Conservation (phyloP, 768 basidiomycete species). For the Hortiboletus campestris region DNA sequence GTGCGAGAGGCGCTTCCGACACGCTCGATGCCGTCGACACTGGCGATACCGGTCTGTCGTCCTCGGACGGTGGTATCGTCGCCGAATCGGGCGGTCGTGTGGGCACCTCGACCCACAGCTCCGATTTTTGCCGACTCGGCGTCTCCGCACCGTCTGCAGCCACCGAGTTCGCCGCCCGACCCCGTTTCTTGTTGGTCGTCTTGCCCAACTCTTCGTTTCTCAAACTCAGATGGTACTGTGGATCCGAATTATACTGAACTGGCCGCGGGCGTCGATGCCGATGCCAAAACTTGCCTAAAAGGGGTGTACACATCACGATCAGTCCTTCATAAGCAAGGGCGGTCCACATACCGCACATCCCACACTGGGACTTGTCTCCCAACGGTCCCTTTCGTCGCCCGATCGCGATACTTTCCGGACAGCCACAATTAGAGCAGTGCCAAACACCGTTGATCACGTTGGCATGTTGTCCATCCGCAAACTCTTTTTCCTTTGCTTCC, state of each 20-base stretch:
- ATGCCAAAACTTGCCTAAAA: slow-evolving; percentile 85
- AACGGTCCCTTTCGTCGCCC: slow-evolving; percentile 87
- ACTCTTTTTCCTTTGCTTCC: slow-evolving; percentile 82
- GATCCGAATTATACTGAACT: slow-evolving; percentile 75
- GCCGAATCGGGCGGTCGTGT: slow-evolving; percentile 33
- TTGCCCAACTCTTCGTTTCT: slow-evolving; percentile 60
- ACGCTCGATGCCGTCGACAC: slow-evolving; percentile 72
- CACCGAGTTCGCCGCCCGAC: slow-evolving; percentile 26
- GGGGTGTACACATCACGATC: neutral
- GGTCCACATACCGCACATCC: slow-evolving; percentile 73
- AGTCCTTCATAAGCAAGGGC: slow-evolving; percentile 2
- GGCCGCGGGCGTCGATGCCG: slow-evolving; percentile 78
- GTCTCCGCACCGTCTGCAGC: slow-evolving; percentile 49
- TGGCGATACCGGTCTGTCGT: slow-evolving; percentile 63
- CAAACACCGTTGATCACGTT: slow-evolving; percentile 83
- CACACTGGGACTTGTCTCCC: slow-evolving; percentile 89
- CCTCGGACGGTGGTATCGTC: slow-evolving; percentile 34
- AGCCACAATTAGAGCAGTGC: slow-evolving; percentile 95
- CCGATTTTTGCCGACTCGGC: slow-evolving; percentile 42
- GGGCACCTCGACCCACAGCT: slow-evolving; percentile 36
- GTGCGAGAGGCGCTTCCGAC: slow-evolving; percentile 72
- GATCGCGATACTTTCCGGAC: slow-evolving; percentile 81
- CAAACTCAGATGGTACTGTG: slow-evolving; percentile 61
- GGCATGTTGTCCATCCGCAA: slow-evolving; percentile 77
- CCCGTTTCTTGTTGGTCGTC: slow-evolving; percentile 51